Conservation (phyloP, 257 asterid species). For the Knoxia roxburghii region DNA sequence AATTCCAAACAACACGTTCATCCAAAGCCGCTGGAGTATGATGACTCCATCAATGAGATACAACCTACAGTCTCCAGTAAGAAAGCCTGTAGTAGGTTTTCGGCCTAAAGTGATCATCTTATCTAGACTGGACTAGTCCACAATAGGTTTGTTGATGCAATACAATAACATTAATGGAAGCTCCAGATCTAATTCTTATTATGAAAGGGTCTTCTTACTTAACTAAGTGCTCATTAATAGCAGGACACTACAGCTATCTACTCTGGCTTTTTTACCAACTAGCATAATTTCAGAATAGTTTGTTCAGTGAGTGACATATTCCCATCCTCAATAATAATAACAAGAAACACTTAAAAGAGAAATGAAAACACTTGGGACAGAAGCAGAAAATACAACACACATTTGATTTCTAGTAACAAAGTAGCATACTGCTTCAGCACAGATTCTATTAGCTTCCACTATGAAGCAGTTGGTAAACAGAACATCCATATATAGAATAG, state of each 20-base stretch:
- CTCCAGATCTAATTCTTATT: background rate
- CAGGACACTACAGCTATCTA: background rate
- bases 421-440: background rate
- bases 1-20: constrained; percentile 51
- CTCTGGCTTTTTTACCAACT: background rate
- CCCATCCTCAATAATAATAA: background rate
- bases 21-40: constrained; percentile 74
- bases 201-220: too few species aligned
- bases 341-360: background rate
- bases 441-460: background rate
- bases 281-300: too few species aligned
- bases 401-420: constrained; percentile 1
- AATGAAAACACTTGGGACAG: background rate
- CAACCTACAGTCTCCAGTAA: too few species aligned
- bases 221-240: too few species aligned
- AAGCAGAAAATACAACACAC: background rate
- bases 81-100: constrained; percentile 45
- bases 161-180: too few species aligned
- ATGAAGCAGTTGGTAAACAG: constrained; percentile 1
- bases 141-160: too few species aligned
- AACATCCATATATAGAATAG: constrained; percentile 5
- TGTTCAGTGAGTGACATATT: too few species aligned
- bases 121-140: too few species aligned
- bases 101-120: constrained; percentile 21
- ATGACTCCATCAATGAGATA: constrained; percentile 75